Percentiles rank a stretch among this genome's conserved stretches.
phyloP scores from a whole-genome alignment of 805 yeast genomes.

The Candida broadrunensis region DNA sequence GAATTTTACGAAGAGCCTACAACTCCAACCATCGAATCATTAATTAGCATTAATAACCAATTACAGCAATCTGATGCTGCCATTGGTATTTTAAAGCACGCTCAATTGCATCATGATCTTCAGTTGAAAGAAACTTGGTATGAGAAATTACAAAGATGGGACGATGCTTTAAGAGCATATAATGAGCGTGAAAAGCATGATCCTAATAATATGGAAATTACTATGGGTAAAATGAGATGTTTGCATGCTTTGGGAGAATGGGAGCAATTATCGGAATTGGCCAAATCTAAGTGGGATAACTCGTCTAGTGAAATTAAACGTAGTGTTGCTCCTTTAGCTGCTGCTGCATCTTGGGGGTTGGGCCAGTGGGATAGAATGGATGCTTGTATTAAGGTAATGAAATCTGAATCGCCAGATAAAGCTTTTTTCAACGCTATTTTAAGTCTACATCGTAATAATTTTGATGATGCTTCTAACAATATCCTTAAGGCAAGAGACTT shows the following conservation, averaged over 20 bases:
- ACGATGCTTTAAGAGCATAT: slow-evolving; percentile 91
- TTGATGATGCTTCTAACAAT: slow-evolving; percentile 74
- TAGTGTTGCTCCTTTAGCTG: slow-evolving; percentile 93
- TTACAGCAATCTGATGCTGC: slow-evolving; percentile 97
- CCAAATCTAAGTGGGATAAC: slow-evolving; percentile 79
- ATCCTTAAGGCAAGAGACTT: slow-evolving; percentile 84
- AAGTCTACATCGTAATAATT: slow-evolving; percentile 80
- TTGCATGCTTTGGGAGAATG: slow-evolving; percentile 98
- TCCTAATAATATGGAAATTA: slow-evolving; percentile 76
- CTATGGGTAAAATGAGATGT: slow-evolving; percentile 98
- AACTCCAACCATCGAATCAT: slow-evolving; percentile 85
- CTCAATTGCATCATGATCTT: slow-evolving; percentile 84
- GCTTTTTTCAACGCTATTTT: slow-evolving; percentile 93
- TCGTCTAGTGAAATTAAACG: slow-evolving; percentile 72
- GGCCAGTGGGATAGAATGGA: slow-evolving; percentile 98
- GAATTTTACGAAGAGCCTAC: slow-evolving; percentile 94
- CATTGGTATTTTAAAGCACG: slow-evolving; percentile 91
- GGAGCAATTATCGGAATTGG: slow-evolving; percentile 86
- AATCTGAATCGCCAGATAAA: slow-evolving; percentile 87
- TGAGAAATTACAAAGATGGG: slow-evolving; percentile 96
- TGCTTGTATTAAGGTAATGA: slow-evolving; percentile 85
- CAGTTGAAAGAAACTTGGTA: slow-evolving; percentile 97
- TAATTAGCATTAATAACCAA: slow-evolving; percentile 90
- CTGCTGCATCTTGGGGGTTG: slow-evolving; percentile 98
- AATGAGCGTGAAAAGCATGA: slow-evolving; percentile 66